Evolutionary conservation across 495 filamentous ascomycete genomes (phyloP).

Genomic region (Trichoderma orchidacearum): DNA sequence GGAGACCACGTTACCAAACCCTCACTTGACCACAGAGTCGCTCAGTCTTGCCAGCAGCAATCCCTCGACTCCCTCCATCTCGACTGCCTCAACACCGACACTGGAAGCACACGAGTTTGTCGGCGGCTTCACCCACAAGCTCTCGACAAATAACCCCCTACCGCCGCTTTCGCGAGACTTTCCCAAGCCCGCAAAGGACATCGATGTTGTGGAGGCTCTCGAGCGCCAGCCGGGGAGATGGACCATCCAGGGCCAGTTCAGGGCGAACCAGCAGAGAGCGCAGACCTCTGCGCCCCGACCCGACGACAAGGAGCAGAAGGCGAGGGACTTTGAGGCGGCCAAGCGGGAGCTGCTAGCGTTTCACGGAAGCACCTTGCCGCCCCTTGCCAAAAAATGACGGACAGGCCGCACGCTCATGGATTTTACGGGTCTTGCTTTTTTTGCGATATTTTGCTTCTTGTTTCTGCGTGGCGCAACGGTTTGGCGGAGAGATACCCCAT

Average conservation of each 20-base stretch:
- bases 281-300: not conserved
- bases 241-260: conserved; percentile 24
- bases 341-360: conserved; percentile 21
- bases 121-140: not conserved
- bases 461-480: not conserved
- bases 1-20: not conserved
- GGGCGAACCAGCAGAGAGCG: conserved; percentile 4
- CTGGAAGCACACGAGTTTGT: not conserved
- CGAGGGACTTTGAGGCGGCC: conserved; percentile 18
- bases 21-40: not conserved
- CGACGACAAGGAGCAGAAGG: conserved; percentile 14
- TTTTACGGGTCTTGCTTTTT: not conserved
- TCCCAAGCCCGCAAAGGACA: conserved; percentile 16
- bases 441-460: not conserved
- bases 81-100: not conserved
- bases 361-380: not conserved
- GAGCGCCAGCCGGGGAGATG: conserved; percentile 20
- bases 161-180: conserved; percentile 17
- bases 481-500: not conserved
- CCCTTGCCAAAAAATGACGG: not conserved
- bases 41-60: not conserved
- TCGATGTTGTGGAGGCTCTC: conserved; percentile 25
- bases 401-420: no score
- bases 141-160: conserved; percentile 8
- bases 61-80: not conserved